Base-by-base conservation (phyloP, 2,329 filamentous ascomycete species). In the Penicillium sumatraense region DNA sequence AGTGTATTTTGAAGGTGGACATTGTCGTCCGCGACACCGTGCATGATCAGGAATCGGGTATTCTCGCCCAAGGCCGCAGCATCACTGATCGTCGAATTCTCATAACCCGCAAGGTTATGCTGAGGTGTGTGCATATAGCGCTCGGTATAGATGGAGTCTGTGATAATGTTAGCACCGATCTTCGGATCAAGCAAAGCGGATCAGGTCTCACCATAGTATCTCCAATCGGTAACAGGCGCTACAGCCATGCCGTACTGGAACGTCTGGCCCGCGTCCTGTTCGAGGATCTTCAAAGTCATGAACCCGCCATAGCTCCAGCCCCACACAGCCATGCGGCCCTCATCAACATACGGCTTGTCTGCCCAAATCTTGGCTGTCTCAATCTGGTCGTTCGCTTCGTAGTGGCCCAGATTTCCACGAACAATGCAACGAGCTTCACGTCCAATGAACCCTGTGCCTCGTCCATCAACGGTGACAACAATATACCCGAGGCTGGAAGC, bases 201-300 rank as follows among this genome's bases (percentile, higher is more conserved):
- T 24, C 38, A 42, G 54, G 64, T 58, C n/a, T n/a, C 73, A 83
- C 81, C 85, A 76, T 99, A 99, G 76, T 89, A 96, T 54, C 89
- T 84, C 95, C 95, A 99, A 75, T 99, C 93, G 0, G 93, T 98
- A n/a, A 99, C 95, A 16, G 95, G 95, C 1, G 95, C 95, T 49
- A 99, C 96, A 6, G 96, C 92, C 90, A 99, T 96, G 64, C 95
- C 96, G 72, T 99, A 99, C 61, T 88, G 88, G 79, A 97, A 99
- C 0, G 93, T 98, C 69, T 86, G 73, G 5, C 96, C 95, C 8
- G 86, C 93, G 71, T 99, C 95, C 58, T 86, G 84, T 79, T 99
- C 95, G 11, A 99, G 86, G 1, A 91, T 95, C 80, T 99, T 99
- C 67, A 99, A 83, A 5, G 95, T 91, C 80, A 90, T 90, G 80